Base-by-base conservation (phyloP, 495 filamentous ascomycete genomes). In the Melanomma pulvis-pyrius region DNA sequence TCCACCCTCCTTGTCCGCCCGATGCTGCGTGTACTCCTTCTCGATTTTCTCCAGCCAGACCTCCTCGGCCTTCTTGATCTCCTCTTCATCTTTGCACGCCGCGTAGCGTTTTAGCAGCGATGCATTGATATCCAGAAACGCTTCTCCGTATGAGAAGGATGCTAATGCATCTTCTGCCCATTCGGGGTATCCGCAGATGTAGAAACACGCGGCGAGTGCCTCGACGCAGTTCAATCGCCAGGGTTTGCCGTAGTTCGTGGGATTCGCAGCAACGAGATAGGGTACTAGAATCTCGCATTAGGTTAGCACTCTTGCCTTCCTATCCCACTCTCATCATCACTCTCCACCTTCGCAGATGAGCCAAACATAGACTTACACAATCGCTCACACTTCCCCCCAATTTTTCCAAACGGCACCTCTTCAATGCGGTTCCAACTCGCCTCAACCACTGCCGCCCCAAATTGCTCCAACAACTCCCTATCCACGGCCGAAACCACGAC, bases 171-270 rank as follows among this genome's bases (percentile, higher is more conserved):
- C 83, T 59, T 88, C 85, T 0, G 94, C 93, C 94, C 94, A 98
- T 26, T 96, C 93, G 39, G 81, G 74, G 73, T 94, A 90, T 26
- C 94, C 92, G 72, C 93, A 97, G 66, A 98, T 98, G 67, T 82
- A 89, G 77, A 94, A 98, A 22, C 88, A 88, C 15, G 94, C 94
- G 6, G 93, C 96, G 49, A 98, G 80, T 4, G 94, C 94, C 78
- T 98, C 94, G 48, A 90, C 94, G 69, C 94, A 98, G 77, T 98
- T 98, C 44, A 98, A 76, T 58, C 92, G 82, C 89, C 91, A 94
- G 19, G 94, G 94, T 71, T 91, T 89, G 15, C 94, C 94, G 78
- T 98, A 98, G 79, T 98, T 98, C 73, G 97, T 94, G 1, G 90
- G 89, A 74, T 98, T 98, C 47, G 94, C 96, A 19, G 94, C 94